Evolutionary conservation across 495 filamentous ascomycete genomes (phyloP).

Genomic region (Glutinoglossum americanum): DNA sequence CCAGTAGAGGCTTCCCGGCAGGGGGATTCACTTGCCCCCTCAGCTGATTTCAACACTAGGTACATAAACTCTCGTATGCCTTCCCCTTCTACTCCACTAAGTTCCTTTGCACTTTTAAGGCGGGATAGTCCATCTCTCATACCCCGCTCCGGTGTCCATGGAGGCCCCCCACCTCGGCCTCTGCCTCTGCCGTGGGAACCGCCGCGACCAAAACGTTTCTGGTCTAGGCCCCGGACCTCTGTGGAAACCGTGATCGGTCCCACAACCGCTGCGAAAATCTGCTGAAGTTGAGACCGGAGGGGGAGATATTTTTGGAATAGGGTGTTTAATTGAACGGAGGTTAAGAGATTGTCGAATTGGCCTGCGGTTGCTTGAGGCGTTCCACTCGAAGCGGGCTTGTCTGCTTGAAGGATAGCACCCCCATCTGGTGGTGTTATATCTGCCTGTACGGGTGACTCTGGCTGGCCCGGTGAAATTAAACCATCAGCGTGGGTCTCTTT

Average conservation of each 20-base stretch:
- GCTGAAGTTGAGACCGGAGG: not conserved
- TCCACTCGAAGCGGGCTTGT: not conserved
- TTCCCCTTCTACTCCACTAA: not conserved
- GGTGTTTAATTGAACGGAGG: not conserved
- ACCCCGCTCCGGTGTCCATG: constrained; percentile 1
- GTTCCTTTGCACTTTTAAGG: not conserved
- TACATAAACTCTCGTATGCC: constrained; percentile 2
- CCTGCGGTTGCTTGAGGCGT: not conserved
- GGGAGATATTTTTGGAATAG: not conserved
- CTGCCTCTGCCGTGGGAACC: not conserved
- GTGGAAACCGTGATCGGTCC: not conserved
- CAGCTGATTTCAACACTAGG: not conserved
- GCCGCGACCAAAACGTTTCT: not conserved
- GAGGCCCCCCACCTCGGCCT: not conserved
- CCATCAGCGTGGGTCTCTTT: constrained; percentile 12
- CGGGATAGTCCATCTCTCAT: not conserved
- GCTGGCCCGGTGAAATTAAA: not conserved
- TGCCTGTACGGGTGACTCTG: not conserved
- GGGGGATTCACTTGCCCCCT: not conserved
- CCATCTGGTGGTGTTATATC: not conserved
- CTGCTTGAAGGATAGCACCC: not conserved
- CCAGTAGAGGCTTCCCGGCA: not conserved
- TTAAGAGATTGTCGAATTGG: not conserved
- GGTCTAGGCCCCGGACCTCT: not conserved
- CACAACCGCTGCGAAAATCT: not conserved